Evolutionary conservation across 176 grass and related monocot genomes (phyloP), one percentile per base, ranked within the genome.

Genomic region (Hordeum marinum): DNA sequence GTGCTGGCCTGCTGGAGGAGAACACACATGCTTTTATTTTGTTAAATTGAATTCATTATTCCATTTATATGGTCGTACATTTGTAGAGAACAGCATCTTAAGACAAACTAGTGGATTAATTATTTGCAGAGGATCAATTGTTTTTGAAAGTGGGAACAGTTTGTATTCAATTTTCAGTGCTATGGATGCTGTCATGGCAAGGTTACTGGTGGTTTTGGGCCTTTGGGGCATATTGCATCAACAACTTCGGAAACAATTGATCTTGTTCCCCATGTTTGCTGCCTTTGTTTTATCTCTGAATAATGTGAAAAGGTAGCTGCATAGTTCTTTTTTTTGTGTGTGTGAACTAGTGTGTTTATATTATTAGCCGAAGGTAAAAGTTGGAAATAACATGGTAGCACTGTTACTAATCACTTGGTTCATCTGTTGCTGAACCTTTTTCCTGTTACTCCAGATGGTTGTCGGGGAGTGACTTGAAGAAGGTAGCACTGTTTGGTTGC

Each of bases 381-480:
- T 64, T 1, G 9, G 4, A 35, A 78, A 80, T 75, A 67, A 20
- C 25, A 34, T 58, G 32, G 42, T 46, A 68, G 17, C 14, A 54
- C 45, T 34, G 58, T 65, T 74, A 3, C 4, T n/a, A 46, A 24
- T 82, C 52, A 15, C 29, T 27, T 35, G 61, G n/a, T 72, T 63
- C 11, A 27, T 85, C 3, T 37, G 50, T 21, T 72, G 45, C 41
- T 81, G 59, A 80, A 78, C 32, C 8, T 79, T 59, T 75, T 76
- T 20, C 68, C 4, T 80, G 52, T 78, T 26, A 24, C 15, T 37
- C 26, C 67, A 92, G 93, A 77, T 95, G 93, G 90, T 68, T 95
- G 29, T 95, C 93, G 4, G 93, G 93, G 35, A 92, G 83, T 78
- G 88, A 95, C 78, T 79, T 91, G 84, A 97, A 97, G 83, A 88